These are phyloP conservation scores for Suillus subaureus DNA, from an alignment of 768 basidiomycete species.

Conservation along the genomic window DNA sequence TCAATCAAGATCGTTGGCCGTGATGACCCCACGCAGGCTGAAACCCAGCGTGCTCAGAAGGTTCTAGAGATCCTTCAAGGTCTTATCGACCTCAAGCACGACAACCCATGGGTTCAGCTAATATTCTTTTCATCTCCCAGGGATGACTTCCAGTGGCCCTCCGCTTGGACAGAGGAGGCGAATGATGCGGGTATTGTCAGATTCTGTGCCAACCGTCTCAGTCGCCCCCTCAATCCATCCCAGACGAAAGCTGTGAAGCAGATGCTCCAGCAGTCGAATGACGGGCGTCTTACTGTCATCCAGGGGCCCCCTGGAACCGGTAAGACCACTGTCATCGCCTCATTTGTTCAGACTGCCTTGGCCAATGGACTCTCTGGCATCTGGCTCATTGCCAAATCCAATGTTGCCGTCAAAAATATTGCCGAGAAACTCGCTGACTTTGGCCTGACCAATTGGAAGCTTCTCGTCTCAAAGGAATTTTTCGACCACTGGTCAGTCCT, in stretches of 20 bases:
- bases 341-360: conserved; percentile 55
- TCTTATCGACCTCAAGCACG: conserved; percentile 21
- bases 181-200: conserved; percentile 20
- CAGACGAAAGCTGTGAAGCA: conserved; percentile 37
- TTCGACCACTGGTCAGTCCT: conserved; percentile 59
- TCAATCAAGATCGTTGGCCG: conserved; percentile 54
- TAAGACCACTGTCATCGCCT: conserved; percentile 73
- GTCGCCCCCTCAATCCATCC: conserved; percentile 40
- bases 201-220: conserved; percentile 17
- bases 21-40: conserved; percentile 60
- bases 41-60: conserved; percentile 39
- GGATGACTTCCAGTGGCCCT: conserved; percentile 41
- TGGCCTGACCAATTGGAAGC: conserved; percentile 56
- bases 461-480: conserved; percentile 74
- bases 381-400: conserved; percentile 84
- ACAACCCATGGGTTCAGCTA: conserved; percentile 40
- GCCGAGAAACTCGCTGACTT: conserved; percentile 69
- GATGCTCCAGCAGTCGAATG: conserved; percentile 42
- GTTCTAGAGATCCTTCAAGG: conserved; percentile 41
- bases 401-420: conserved; percentile 89
- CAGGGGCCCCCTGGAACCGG: conserved; percentile 70
- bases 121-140: conserved; percentile 33
- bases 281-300: conserved; percentile 36
- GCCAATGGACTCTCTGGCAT: conserved; percentile 48
- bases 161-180: conserved; percentile 26